Percentiles rank a stretch among this genome's conserved stretches.
Evolutionary conservation across 805 yeast genomes (phyloP).

Genomic region (Wickerhamiella hasegawae): DNA sequence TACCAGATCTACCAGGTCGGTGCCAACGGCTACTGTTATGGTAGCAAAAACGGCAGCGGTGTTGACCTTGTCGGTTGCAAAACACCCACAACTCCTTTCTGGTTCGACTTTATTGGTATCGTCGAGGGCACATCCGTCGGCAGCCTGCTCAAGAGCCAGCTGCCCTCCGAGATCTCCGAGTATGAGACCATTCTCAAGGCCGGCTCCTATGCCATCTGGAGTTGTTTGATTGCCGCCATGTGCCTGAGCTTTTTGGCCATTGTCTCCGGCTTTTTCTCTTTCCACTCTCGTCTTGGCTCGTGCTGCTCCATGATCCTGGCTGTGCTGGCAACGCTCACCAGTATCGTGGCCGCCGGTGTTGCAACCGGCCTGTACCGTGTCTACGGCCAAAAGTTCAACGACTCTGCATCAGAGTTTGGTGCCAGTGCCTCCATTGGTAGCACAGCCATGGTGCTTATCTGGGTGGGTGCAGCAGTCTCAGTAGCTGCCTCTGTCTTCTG

Average conservation of each 20-base stretch:
- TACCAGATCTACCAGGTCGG: constrained; percentile 38
- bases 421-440: constrained; percentile 35
- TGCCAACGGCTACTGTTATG: constrained; percentile 50
- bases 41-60: constrained; percentile 19
- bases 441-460: constrained; percentile 39
- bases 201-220: constrained; percentile 43
- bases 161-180: constrained; percentile 36
- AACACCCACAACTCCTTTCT: constrained; percentile 36
- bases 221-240: constrained; percentile 36
- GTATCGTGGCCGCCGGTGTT: constrained; percentile 28
- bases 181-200: constrained; percentile 31
- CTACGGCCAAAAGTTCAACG: constrained; percentile 36
- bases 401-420: constrained; percentile 34
- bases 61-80: constrained; percentile 34
- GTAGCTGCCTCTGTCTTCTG: constrained; percentile 28
- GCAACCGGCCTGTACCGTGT: constrained; percentile 46
- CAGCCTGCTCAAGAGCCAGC: constrained; percentile 12
- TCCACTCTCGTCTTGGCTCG: constrained; percentile 31
- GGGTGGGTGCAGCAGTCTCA: constrained; percentile 44
- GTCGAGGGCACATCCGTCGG: constrained; percentile 17
- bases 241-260: constrained; percentile 23
- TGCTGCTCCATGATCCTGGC: constrained; percentile 28
- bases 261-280: constrained; percentile 30
- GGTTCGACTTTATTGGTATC: constrained; percentile 35
- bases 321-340: constrained; percentile 14